Base-by-base conservation (phyloP, 805 yeast genomes). In the Saccharomycopsis malanga region DNA sequence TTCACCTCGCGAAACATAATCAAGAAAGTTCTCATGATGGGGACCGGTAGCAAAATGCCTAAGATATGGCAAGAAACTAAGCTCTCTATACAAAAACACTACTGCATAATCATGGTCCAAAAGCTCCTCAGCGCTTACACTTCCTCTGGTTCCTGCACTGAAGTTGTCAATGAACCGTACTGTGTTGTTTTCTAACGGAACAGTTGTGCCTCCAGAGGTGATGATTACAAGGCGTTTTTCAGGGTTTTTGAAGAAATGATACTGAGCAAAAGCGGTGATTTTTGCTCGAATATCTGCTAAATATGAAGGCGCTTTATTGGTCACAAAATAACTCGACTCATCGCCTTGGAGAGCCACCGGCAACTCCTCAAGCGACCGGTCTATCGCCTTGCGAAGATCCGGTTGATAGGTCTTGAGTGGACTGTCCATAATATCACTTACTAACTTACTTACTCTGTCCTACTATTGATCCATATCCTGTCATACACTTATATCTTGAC, bases 181-280 rank as follows among this genome's bases (percentile, higher is more conserved):
- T 0, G 98, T 93, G 61, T 93, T 94, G 64, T 88, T 89, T 59
- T 93, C 99, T 54, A 93, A 68, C 0, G 99, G 99, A 0, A 93
- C 99, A 0, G 97, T 93, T 1, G 98, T 93, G 18, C 99, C 99
- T 20, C 99, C 99, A 6, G 91, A 79, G 0, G 98, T 93, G 4
- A 91, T 94, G 37, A 91, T 67, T 0, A 79, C 98, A 12, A 91
- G 75, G 41, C 72, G 76, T 45, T 72, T 39, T 15, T 34, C 34
- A n/a, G 23, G 27, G 29, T 5, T 24, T 10, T 27, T 5, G 23
- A 32, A 23, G 20, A 25, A 32, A 58, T 87, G 95, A 48, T 57
- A 65, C 20, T 72, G 62, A 38, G 88, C 73, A 61, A 91, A 93
- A 1, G 71, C 72, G 9, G 66, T 60, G 5, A 84, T 79, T 50